These are phyloP conservation scores for Pseudopyrenochaeta lycopersici DNA, from an alignment of 2,329 filamentous ascomycete genomes.

Conservation along the genomic window DNA sequence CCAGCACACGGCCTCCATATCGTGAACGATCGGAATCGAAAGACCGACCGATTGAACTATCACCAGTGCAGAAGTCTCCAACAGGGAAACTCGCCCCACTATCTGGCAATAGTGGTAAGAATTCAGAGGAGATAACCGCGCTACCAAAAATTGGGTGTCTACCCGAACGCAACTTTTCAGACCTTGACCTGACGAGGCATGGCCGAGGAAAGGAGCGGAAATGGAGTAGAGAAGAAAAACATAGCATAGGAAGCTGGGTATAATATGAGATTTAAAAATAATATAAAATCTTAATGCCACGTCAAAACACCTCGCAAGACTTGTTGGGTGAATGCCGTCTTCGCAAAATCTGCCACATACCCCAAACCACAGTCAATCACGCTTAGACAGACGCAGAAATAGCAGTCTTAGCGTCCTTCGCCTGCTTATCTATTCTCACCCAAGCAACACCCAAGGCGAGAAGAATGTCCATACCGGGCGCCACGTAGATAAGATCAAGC, in stretches of 20 bases:
- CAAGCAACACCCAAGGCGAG: constrained; percentile 25
- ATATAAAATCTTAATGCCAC: too few relatives aligned
- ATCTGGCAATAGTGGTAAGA: neutral
- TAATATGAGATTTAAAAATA: too few relatives aligned
- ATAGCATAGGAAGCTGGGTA: too few relatives aligned
- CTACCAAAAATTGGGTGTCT: constrained; percentile 26
- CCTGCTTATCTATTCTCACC: constrained; percentile 23
- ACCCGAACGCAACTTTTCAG: constrained; percentile 13
- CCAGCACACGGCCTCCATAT: constrained; percentile 13
- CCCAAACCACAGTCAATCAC: too few relatives aligned
- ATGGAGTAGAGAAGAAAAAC: too few relatives aligned
- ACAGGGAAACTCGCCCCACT: neutral
- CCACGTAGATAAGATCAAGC: constrained; percentile 20
- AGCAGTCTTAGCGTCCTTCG: constrained; percentile 12
- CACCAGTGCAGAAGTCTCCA: neutral
- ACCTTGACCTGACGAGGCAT: neutral
- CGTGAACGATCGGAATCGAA: neutral
- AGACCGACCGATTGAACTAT: constrained; percentile 1
- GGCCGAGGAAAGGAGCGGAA: too few relatives aligned
- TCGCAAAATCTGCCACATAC: too few relatives aligned
- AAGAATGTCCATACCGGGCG: constrained; percentile 33
- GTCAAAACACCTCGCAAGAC: too few relatives aligned
- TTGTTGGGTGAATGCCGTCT: too few relatives aligned
- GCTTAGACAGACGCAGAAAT: neutral
- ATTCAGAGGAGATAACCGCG: constrained; percentile 14